phyloP scores from a whole-genome alignment of 2,329 filamentous ascomycete genomes.

The Fusarium musae region DNA sequence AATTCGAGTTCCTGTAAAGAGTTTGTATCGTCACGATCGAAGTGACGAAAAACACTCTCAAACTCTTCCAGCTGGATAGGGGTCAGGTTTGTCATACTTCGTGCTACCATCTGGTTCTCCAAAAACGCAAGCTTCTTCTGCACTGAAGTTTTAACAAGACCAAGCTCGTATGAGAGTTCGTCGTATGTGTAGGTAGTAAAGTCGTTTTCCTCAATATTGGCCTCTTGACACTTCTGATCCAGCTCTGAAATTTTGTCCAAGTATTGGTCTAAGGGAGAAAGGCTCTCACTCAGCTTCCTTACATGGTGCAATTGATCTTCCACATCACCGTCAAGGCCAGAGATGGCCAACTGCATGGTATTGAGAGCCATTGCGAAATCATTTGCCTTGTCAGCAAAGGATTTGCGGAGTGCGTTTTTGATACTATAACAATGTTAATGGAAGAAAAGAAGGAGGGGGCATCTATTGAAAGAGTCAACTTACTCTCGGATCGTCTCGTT shows the following conservation, averaged over 20 bases:
- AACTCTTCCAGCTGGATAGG: slow-evolving; percentile 99
- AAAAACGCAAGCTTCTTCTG: slow-evolving; percentile 97
- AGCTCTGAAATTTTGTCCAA: slow-evolving; percentile 87
- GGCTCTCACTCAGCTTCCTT: slow-evolving; percentile 82
- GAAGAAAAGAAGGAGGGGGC: not conserved
- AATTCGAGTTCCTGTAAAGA: slow-evolving; percentile 94
- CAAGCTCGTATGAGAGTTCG: slow-evolving; percentile 92
- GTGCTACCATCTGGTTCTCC: slow-evolving; percentile 97
- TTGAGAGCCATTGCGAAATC: slow-evolving; percentile 96
- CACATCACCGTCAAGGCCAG: slow-evolving; percentile 95
- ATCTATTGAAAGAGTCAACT: slow-evolving; percentile 47
- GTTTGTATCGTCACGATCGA: slow-evolving; percentile 93
- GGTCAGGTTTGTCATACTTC: slow-evolving; percentile 98
- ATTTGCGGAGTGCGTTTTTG: slow-evolving; percentile 91
- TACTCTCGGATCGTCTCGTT: slow-evolving; percentile 98
- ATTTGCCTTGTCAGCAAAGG: slow-evolving; percentile 97
- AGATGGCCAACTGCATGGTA: slow-evolving; percentile 93
- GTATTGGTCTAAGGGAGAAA: slow-evolving; percentile 91
- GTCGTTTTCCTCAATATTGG: slow-evolving; percentile 99
- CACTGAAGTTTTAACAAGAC: slow-evolving; percentile 89
- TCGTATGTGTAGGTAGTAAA: slow-evolving; percentile 99
- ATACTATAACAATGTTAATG: slow-evolving; percentile 67
- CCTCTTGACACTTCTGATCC: slow-evolving; percentile 90
- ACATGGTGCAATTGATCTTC: slow-evolving; percentile 95
- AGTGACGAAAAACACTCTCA: slow-evolving; percentile 97